Base-by-base conservation (phyloP, 2,329 filamentous ascomycete species). In the Talaromyces funiculosus region DNA sequence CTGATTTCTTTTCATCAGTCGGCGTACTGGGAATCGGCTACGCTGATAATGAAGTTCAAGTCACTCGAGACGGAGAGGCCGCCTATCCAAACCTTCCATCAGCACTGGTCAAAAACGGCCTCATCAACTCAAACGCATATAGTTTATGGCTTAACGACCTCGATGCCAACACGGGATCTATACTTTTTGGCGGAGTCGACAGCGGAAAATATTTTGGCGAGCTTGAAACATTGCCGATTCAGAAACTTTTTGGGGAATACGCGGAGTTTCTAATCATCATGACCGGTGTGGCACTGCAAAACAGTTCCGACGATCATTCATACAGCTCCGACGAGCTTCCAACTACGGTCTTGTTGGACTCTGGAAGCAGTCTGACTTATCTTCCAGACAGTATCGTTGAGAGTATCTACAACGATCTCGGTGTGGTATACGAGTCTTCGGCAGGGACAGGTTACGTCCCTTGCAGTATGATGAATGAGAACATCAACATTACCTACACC, bases 11-110 rank as follows among this genome's bases (percentile, higher is more conserved):
- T 24, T 54, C 16, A 45, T 63, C 75, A 57, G 84, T 95, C 72
- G 90, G 90, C 40, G 90, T 97, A 43, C 74, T 97, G 20, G 92
- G 92, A 18, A 88, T 97, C 63, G 92, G 92, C 6, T 97, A 96
- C 72, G 72, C 82, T 0, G 73, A 81, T 64, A 94, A 95, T 72
- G 92, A 97, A 75, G 69, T 69, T n/a, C 66, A 69, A 45, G 69
- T 89, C 49, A 81, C 81, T 56, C 64, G 82, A 79, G 68, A 69
- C 56, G 68, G 81, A 5, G 73, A 78, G 61, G 61, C 75, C 3
- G 61, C 83, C 0, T 92, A 92, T 73, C 74, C 84, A 45, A 92
- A 92, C 71, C 77, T 92, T 6, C 89, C 89, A 1, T 81, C 83
- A 43, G 83, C 83, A 62, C 78, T 92, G 77, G 83, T 83, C 1